phyloP scores from a whole-genome alignment of 345 rosid species.

The Theobroma cacao region DNA sequence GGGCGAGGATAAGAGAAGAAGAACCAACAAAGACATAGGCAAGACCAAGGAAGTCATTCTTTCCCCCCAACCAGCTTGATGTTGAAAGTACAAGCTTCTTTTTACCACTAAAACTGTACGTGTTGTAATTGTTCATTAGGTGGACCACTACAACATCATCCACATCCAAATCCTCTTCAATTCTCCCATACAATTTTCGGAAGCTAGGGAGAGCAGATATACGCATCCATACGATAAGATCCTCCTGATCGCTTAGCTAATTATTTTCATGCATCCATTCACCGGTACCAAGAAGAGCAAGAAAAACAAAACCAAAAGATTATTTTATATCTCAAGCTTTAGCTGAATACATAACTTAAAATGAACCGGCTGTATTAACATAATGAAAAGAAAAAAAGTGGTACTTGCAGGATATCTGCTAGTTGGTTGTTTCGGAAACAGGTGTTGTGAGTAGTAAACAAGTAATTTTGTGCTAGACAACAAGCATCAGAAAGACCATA shows the following conservation, averaged over 20 bases:
- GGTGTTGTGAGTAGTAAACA: not conserved
- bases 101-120: constrained; percentile 78
- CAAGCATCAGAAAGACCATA: not conserved
- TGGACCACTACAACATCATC: constrained; percentile 49
- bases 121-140: constrained; percentile 74
- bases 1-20: constrained; percentile 51
- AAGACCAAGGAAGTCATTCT: constrained; percentile 72
- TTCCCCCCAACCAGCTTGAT: constrained; percentile 81
- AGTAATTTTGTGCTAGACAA: not conserved
- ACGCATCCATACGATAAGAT: constrained; percentile 86
- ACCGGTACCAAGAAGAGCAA: constrained; percentile 9
- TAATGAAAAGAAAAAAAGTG: not conserved
- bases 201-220: constrained; percentile 83
- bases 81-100: constrained; percentile 79
- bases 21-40: constrained; percentile 67
- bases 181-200: constrained; percentile 73
- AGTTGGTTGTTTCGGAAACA: not conserved
- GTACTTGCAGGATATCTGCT: not conserved
- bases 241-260: constrained; percentile 83
- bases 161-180: constrained; percentile 67
- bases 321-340: constrained; percentile 17
- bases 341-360: not conserved
- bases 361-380: not conserved
- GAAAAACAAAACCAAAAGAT: constrained; percentile 3
- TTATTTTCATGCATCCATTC: constrained; percentile 12